Evolutionary conservation across 352 stramenopile genomes (phyloP), one percentile per base, ranked within the genome.

Genomic region (Globisporangium cylindrosporum): DNA sequence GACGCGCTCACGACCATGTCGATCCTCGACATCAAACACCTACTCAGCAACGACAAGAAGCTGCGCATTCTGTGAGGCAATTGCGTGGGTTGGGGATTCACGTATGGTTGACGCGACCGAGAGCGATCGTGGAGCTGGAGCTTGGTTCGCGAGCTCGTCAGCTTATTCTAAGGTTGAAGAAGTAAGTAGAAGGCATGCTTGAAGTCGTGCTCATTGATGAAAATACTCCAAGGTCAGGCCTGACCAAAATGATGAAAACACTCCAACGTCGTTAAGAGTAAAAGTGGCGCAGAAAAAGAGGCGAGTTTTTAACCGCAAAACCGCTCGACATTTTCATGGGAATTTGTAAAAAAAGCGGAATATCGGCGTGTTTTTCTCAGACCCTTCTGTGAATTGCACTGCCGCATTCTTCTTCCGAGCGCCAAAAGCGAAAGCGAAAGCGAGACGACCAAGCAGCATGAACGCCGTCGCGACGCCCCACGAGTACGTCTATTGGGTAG

Each of bases 21-120:
- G 27, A 73, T 82, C 22, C 43, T 79, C 4, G 75, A 81, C 56
- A 75, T 81, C 61, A 79, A 81, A 54, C 67, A 62, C n/a, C 32
- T 82, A 14, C 27, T 82, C 15, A 67, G 70, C 18, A 70, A 75
- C 49, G 68, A 74, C 14, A 76, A 77, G 62, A 77, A 72, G 24
- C 67, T 79, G 4, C 59, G 38, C 24, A 70, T 79, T 15, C 36
- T 43, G 36, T 18, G 36, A 43, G 10, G 1, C 24, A 64, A 3
- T n/a, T 66, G 32, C 22, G 48, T 54, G 46, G 46, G 29, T 32
- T 32, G 29, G 29, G 29, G 4, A 7, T 4, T 7, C 29, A 7
- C 29, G 29, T 32, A 32, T 32, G 29, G 8, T 32, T 32, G 4
- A 32, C 29, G 4, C 4, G 29, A 32, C 29, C 29, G 4, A 32